Evolutionary conservation across 768 basidiomycete genomes (phyloP).

Genomic region (Macrocybe gigantea): DNA sequence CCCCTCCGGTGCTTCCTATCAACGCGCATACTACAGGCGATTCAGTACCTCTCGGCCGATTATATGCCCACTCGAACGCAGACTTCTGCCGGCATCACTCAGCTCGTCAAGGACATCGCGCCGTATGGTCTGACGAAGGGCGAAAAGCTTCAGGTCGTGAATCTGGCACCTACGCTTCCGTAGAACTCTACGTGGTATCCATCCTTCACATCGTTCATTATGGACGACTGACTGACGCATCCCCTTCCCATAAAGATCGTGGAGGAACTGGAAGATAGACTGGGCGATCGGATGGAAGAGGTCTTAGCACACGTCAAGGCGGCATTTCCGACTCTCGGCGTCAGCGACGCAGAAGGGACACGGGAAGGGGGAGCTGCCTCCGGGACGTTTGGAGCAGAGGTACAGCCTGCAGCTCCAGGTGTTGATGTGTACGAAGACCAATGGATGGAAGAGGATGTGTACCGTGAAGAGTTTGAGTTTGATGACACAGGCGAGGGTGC

Average conservation of each 20-base stretch:
- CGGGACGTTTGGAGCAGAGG: too few relatives aligned
- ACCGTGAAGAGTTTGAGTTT: constrained; percentile 49
- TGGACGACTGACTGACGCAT: neutral
- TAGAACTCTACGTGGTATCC: constrained; percentile 87
- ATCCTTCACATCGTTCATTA: neutral
- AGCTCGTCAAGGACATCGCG: constrained; percentile 62
- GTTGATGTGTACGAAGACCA: neutral
- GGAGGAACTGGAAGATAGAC: constrained; percentile 84
- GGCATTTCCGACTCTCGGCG: constrained; percentile 22
- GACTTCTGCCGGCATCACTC: constrained; percentile 54
- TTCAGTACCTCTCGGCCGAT: constrained; percentile 74
- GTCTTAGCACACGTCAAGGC: constrained; percentile 54
- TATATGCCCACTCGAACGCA: constrained; percentile 67
- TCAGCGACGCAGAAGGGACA: constrained; percentile 3
- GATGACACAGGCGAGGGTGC: constrained; percentile 63
- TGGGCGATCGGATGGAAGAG: constrained; percentile 63
- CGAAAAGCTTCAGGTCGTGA: constrained; percentile 91
- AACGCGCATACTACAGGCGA: constrained; percentile 48
- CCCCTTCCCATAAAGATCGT: constrained; percentile 55
- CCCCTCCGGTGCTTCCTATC: neutral
- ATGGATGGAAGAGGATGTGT: constrained; percentile 16
- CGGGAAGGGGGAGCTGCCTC: neutral
- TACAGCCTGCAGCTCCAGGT: neutral
- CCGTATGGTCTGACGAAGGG: constrained; percentile 77
- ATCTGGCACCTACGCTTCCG: constrained; percentile 78